phyloP scores from a whole-genome alignment of 805 yeast species.

The Cyberlindnera petersonii region DNA sequence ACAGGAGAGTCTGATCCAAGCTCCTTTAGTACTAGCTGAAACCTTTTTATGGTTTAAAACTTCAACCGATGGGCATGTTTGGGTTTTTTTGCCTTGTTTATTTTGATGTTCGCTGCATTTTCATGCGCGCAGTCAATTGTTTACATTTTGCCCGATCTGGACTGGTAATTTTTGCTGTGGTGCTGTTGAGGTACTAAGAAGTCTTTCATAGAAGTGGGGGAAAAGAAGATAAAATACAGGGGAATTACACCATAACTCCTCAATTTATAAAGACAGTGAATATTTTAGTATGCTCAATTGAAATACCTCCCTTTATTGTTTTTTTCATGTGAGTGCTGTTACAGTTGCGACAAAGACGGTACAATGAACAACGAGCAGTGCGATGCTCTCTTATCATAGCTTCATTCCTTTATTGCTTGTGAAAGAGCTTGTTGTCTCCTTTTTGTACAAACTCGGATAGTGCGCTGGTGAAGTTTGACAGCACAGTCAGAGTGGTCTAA shows the following conservation, averaged over 20 bases:
- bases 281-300: too few relatives aligned
- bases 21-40: too few relatives aligned
- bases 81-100: constrained; percentile 3
- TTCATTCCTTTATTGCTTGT: background rate
- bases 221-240: background rate
- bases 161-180: background rate
- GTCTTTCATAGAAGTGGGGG: too few relatives aligned
- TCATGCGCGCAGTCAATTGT: constrained; percentile 9
- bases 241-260: too few relatives aligned
- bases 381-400: background rate
- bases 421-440: background rate
- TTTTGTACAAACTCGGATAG: constrained; percentile 2
- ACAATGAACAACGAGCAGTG: background rate
- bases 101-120: constrained; percentile 5
- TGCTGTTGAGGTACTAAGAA: too few relatives aligned
- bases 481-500: constrained; percentile 5
- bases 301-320: too few relatives aligned
- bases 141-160: constrained; percentile 25
- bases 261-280: too few relatives aligned
- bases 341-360: too few relatives aligned
- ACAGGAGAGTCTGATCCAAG: too few relatives aligned
- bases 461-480: constrained; percentile 7
- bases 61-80: background rate
- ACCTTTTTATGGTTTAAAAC: too few relatives aligned
- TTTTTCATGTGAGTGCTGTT: too few relatives aligned